Conservation (phyloP, 1,284 basidiomycete species). For the Ustilago tritici region DNA sequence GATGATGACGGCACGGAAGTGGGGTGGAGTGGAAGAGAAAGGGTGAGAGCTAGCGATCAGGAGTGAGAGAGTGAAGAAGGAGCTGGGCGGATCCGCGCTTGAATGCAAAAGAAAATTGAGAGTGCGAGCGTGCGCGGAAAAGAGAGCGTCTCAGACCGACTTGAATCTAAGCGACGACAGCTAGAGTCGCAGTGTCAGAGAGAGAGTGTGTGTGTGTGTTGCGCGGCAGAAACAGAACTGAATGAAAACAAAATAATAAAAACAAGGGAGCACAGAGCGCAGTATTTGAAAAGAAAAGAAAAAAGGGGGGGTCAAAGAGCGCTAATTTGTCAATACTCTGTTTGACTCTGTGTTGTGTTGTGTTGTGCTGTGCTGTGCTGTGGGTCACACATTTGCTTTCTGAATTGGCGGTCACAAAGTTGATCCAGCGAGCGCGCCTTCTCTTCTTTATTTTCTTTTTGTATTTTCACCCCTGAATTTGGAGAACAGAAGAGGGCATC, state of each 20-base stretch:
- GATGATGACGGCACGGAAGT: background rate
- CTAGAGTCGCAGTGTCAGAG: background rate
- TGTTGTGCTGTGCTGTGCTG: background rate
- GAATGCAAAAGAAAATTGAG: background rate
- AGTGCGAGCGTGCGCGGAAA: background rate
- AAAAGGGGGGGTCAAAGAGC: background rate
- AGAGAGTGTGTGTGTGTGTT: no score
- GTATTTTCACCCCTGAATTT: background rate
- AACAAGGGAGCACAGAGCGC: background rate
- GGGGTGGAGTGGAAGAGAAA: background rate
- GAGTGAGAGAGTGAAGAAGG: background rate
- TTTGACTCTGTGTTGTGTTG: background rate
- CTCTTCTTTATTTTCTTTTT: background rate
- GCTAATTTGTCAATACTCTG: background rate
- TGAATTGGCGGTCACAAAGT: no score
- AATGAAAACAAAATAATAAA: background rate
- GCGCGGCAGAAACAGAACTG: no score
- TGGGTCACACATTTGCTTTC: background rate
- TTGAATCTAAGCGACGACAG: background rate
- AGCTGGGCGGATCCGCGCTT: background rate
- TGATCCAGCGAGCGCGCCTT: background rate
- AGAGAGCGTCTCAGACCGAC: no score
- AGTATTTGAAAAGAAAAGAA: background rate
- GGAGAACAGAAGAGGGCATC: background rate
- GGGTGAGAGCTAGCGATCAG: background rate